A percentile compares a stretch with the other conserved stretches of the same genome.
Evolutionary conservation across 495 filamentous ascomycete species (phyloP).

Genomic region (Aspergillus mulundensis): DNA sequence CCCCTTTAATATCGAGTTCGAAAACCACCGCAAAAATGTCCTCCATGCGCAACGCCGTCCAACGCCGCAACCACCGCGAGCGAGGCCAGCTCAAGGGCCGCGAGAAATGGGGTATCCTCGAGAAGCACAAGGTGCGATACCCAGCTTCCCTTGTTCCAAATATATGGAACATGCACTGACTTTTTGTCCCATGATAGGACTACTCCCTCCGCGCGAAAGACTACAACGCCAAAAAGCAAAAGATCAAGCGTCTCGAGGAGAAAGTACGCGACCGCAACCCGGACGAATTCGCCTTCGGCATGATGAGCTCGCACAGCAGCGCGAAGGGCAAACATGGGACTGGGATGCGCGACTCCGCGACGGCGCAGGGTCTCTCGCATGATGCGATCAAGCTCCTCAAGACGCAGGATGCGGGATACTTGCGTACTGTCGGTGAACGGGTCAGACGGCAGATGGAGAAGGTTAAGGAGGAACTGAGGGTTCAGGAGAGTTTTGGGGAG

Average conservation of each 20-base stretch:
- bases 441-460: conserved; percentile 57
- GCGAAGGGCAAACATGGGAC: conserved; percentile 58
- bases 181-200: conserved; percentile 49
- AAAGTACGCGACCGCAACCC: conserved; percentile 87
- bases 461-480: conserved; percentile 49
- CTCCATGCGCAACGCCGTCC: conserved; percentile 76
- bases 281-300: conserved; percentile 94
- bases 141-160: not conserved
- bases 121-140: conserved; percentile 73
- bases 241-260: conserved; percentile 68
- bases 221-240: conserved; percentile 80
- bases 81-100: conserved; percentile 82
- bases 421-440: conserved; percentile 63
- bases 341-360: conserved; percentile 40
- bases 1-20: no score
- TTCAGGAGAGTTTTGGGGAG: conserved; percentile 36
- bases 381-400: conserved; percentile 85
- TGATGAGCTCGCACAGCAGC: conserved; percentile 58
- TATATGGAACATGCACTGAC: no score
- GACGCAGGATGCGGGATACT: conserved; percentile 90
- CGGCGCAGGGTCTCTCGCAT: conserved; percentile 43
- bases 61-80: conserved; percentile 75
- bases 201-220: conserved; percentile 88
- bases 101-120: conserved; percentile 76
- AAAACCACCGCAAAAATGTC: conserved; percentile 52